Base-by-base conservation (phyloP, 768 basidiomycete species). In the Dacryopinax spathularia region DNA sequence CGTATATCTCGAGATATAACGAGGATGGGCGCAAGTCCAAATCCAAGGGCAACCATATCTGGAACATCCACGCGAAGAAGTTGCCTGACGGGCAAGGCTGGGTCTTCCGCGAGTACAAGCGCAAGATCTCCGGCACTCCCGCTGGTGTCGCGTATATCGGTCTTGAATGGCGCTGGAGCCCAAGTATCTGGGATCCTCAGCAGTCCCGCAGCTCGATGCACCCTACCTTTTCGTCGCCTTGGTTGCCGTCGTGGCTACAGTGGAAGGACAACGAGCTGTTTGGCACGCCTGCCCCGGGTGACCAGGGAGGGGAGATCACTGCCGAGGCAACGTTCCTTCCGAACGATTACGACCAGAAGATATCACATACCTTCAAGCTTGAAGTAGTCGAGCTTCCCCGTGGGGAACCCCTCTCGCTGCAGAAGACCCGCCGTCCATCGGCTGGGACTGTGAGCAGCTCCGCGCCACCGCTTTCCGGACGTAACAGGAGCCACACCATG, bases 1-100 rank as follows among this genome's bases (percentile, higher is more conserved):
- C 86, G 33, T 86, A 88, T 72, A 98, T 99, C 72, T 86, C 92
- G 31, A 89, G 95, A 33, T 98, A 94, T 79, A 99, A 99, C 72
- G 92, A 97, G 70, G 95, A 98, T 72, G 95, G 95, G 34, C 97
- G 97, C 75, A 99, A 99, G 77, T 90, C 94, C 25, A 99, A 99
- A 75, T 94, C 91, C 62, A 96, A 96, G 78, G 95, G 95, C 56
- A 99, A 99, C 75, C 95, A 98, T 70, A 96, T 97, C 68, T 99
- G 95, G 95, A 94, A 92, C 70, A 88, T 98, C 60, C 91, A 97
- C 70, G 95, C 92, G n/a, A 90, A 84, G 76, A 94, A 90, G 74
- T 71, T 73, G 43, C 77, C 77, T 25, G 88, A 88, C 59, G 68
- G 68, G 60, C 83, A 86, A 39, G 77, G 81, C 66, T 97, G 92